phyloP scores from a whole-genome alignment of 2,329 filamentous ascomycete species.

The Myriosclerotinia scirpicola region DNA sequence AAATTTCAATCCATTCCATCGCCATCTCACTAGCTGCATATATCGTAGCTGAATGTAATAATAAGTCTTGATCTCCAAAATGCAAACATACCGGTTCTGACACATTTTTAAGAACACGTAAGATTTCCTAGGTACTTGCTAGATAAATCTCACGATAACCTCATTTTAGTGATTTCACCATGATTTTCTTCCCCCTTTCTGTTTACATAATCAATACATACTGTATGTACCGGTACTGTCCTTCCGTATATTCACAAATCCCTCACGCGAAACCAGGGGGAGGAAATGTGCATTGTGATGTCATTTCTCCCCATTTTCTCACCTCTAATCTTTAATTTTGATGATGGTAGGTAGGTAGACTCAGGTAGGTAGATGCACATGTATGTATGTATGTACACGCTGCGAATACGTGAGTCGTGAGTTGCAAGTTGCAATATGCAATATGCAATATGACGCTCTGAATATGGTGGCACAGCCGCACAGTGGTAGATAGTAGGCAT shows the following conservation, averaged over 20 bases:
- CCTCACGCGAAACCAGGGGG: too few species aligned
- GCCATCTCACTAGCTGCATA: neutral
- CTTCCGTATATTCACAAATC: neutral
- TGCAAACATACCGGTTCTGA: neutral
- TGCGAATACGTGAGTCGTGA: too few species aligned
- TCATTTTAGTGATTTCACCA: neutral
- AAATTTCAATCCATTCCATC: neutral
- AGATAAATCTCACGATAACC: slow-evolving; percentile 15
- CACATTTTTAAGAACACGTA: neutral
- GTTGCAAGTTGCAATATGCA: too few species aligned
- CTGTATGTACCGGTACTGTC: too few species aligned
- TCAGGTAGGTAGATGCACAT: too few species aligned
- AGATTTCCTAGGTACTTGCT: neutral
- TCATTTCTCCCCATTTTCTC: neutral
- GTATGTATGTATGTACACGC: too few species aligned
- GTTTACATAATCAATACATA: neutral
- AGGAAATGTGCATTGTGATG: slow-evolving; percentile 12
- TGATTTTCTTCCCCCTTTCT: neutral
- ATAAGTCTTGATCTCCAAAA: neutral
- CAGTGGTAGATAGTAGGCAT: too few species aligned
- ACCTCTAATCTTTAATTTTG: neutral
- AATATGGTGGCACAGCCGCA: too few species aligned
- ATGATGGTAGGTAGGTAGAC: neutral
- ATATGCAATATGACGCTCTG: too few species aligned
- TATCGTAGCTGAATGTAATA: too few species aligned